phyloP scores from a whole-genome alignment of 2,329 filamentous ascomycete genomes.

The Dactylellina sp. region DNA sequence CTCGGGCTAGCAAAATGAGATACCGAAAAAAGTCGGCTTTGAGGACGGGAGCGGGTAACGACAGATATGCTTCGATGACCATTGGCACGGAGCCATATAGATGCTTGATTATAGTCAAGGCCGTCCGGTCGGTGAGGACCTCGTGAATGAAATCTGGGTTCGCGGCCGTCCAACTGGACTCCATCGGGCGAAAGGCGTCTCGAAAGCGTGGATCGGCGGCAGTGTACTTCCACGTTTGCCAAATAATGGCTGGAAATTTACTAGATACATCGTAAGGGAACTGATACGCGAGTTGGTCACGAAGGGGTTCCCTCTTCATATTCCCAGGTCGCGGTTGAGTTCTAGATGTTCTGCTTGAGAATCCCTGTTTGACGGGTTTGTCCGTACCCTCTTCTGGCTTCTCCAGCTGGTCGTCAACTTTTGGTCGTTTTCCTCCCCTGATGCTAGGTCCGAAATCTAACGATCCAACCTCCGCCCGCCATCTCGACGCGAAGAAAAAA shows the following conservation, averaged over 20 bases:
- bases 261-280: conserved; percentile 89
- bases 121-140: conserved; percentile 85
- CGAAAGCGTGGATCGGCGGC: conserved; percentile 81
- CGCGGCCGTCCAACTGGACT: conserved; percentile 87
- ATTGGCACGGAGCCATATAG: conserved; percentile 86
- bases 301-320: conserved; percentile 66
- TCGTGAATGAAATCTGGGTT: conserved; percentile 96
- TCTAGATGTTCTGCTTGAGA: conserved; percentile 21
- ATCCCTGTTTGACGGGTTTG: conserved; percentile 36
- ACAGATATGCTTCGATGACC: conserved; percentile 79
- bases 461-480: conserved; percentile 20
- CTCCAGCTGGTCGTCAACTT: conserved; percentile 26
- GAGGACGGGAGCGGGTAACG: conserved; percentile 75
- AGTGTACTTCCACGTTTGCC: conserved; percentile 97
- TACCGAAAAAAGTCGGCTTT: conserved; percentile 77
- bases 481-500: conserved; percentile 48
- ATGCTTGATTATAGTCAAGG: conserved; percentile 81
- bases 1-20: conserved; percentile 78
- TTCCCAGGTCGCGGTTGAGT: conserved; percentile 21
- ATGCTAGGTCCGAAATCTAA: conserved; percentile 26
- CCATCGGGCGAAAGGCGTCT: conserved; percentile 79
- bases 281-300: conserved; percentile 87
- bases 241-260: conserved; percentile 97
- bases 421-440: conserved; percentile 42
- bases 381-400: conserved; percentile 16